These are phyloP conservation scores for Entomortierella chlamydospora DNA, from an alignment of 192 early-diverging fungal species.

Conservation along the genomic window DNA sequence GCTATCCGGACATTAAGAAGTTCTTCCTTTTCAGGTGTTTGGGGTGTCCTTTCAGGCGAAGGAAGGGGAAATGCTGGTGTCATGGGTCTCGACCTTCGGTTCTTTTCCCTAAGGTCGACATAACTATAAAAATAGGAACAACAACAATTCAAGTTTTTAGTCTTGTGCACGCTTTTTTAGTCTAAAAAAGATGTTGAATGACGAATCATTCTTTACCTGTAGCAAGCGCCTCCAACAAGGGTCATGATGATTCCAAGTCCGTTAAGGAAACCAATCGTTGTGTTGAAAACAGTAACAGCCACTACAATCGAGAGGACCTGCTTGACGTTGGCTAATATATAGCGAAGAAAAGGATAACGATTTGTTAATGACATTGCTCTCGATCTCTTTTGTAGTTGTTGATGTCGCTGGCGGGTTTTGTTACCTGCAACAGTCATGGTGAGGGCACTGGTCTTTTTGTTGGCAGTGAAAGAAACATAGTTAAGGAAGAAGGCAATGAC, in stretches of 20 bases:
- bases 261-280: slow-evolving; percentile 68
- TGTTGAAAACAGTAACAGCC: slow-evolving; percentile 69
- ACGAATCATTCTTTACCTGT: slow-evolving; percentile 53
- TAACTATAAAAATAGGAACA: slow-evolving; percentile 7
- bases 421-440: slow-evolving; percentile 79
- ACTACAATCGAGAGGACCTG: slow-evolving; percentile 77
- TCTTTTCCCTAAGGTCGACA: slow-evolving; percentile 46
- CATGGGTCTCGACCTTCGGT: slow-evolving; percentile 34
- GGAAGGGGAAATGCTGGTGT: slow-evolving; percentile 42
- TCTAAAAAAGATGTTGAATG: too few species aligned
- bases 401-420: neutral
- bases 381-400: neutral
- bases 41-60: slow-evolving; percentile 15
- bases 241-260: slow-evolving; percentile 71
- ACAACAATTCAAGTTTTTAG: too few species aligned
- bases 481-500: slow-evolving; percentile 89
- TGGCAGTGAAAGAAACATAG: slow-evolving; percentile 88
- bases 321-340: slow-evolving; percentile 72
- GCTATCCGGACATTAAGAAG: slow-evolving; percentile 43
- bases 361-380: neutral
- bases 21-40: slow-evolving; percentile 43
- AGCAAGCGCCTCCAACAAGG: slow-evolving; percentile 67
- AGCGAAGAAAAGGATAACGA: neutral
- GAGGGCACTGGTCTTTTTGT: slow-evolving; percentile 85
- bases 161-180: too few species aligned